Base-by-base conservation (phyloP, 139 green algal genomes). In the Zygnema circumcarinatum region DNA sequence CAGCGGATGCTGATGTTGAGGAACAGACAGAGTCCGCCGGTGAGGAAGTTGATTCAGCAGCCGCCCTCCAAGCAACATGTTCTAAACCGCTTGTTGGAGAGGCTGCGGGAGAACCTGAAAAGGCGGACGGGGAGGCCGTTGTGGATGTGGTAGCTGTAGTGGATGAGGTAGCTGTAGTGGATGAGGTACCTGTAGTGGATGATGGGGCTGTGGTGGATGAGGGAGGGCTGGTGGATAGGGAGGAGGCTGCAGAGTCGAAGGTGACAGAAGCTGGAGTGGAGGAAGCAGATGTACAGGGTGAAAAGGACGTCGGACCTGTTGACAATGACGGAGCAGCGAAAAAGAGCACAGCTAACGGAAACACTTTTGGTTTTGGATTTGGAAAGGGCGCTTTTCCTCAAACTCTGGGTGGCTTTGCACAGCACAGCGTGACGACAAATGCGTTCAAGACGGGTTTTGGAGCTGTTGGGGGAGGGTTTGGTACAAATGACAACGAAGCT, bases 381-480 rank as follows among this genome's bases (percentile, higher is more conserved):
- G 76, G 47, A n/a, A 31, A 79, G 29, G 25, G 2, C 2, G 36
- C 79, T 76, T 11, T 67, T 41, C n/a, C 56, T 31, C 62, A 16
- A 21, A 62, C 67, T 21, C 62, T 1, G 53, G n/a, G 25, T 86
- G 11, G 35, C 25, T 31, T 74, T 2, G 32, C 76, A 36, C 32
- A 74, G 76, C 33, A 54, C 39, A n/a, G 76, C 42, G 87, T 73
- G 33, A 39, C 40, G 1, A 33, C 38, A 31, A 74, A 84, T 29
- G 35, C 40, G 22, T 67, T 68, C 52, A 41, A 41, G 31, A 39
- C 79, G 29, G 69, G 56, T 39, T 40, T 39, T 85, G 75, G 53
- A 76, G 84, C 75, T 75, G 25, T 89, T 76, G n/a, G 74, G 74
- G 32, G 73, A 67, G 79, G 41, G 21, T 86, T 86, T 38, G 39